Evolutionary conservation across 805 yeast species (phyloP).

Genomic region (Pichia gijzeniarum): DNA sequence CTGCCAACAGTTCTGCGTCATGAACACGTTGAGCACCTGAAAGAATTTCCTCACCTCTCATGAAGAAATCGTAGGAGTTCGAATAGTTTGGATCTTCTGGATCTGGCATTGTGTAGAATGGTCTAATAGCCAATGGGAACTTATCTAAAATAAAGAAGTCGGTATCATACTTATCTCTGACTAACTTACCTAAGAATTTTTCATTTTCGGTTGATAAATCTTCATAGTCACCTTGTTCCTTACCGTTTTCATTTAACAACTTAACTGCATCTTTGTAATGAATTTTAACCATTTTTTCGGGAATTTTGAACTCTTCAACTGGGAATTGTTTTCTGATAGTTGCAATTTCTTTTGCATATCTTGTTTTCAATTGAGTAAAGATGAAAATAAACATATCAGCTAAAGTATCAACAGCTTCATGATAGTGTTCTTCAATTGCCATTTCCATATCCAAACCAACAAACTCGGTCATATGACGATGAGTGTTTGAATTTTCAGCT

Average conservation of each 20-base stretch:
- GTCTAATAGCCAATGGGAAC: slow-evolving; percentile 95
- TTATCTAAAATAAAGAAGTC: slow-evolving; percentile 97
- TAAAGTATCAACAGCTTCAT: slow-evolving; percentile 67
- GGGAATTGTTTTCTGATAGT: slow-evolving; percentile 92
- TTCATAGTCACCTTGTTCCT: slow-evolving; percentile 78
- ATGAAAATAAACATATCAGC: slow-evolving; percentile 74
- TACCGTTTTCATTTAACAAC: slow-evolving; percentile 81
- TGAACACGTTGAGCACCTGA: slow-evolving; percentile 99
- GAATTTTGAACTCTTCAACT: slow-evolving; percentile 94
- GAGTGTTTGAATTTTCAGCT: slow-evolving; percentile 98
- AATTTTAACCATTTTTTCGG: slow-evolving; percentile 85
- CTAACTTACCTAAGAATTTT: slow-evolving; percentile 83
- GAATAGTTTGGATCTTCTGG: slow-evolving; percentile 87
- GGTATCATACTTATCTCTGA: slow-evolving; percentile 90
- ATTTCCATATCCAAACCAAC: slow-evolving; percentile 96
- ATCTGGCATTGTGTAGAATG: slow-evolving; percentile 99
- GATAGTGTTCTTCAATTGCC: slow-evolving; percentile 97
- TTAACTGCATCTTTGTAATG: slow-evolving; percentile 88
- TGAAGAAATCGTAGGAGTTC: slow-evolving; percentile 97
- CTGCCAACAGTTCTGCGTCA: slow-evolving; percentile 74
- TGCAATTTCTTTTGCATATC: slow-evolving; percentile 81
- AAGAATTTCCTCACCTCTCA: slow-evolving; percentile 99
- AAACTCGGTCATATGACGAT: slow-evolving; percentile 98
- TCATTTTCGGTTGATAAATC: slow-evolving; percentile 94
- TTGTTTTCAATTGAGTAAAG: slow-evolving; percentile 71